Evolutionary conservation across 116 monocot species (phyloP).

Genomic region (Iris pallida): DNA sequence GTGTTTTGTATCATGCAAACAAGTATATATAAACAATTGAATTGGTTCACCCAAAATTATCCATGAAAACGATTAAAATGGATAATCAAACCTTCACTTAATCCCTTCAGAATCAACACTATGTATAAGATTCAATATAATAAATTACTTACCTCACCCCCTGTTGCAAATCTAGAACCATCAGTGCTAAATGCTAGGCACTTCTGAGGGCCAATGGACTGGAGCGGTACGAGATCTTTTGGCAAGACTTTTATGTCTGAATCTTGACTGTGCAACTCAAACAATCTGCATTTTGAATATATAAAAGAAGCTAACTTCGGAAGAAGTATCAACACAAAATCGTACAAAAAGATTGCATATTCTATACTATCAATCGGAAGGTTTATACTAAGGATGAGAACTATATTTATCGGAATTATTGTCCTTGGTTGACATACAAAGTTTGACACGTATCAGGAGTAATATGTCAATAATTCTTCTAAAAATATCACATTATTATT

Average conservation of each 20-base stretch:
- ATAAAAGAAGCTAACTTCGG: background rate
- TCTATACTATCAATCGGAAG: too few relatives aligned
- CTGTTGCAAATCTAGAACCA: slow-evolving; percentile 72
- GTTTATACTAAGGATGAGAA: background rate
- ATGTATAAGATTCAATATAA: background rate
- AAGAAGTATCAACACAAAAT: background rate
- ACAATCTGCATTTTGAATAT: slow-evolving; percentile 42
- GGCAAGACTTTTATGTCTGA: slow-evolving; percentile 30
- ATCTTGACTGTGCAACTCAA: slow-evolving; percentile 52
- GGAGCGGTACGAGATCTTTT: slow-evolving; percentile 47
- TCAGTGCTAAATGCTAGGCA: slow-evolving; percentile 86
- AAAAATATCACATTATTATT: background rate
- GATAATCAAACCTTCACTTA: too few relatives aligned
- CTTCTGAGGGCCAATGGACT: slow-evolving; percentile 65
- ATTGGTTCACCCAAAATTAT: too few relatives aligned
- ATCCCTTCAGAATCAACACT: too few relatives aligned
- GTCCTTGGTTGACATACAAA: background rate
- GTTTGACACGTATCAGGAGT: background rate
- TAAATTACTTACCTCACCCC: slow-evolving; percentile 54
- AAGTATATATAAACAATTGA: too few relatives aligned
- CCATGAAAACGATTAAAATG: too few relatives aligned
- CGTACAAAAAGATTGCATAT: background rate
- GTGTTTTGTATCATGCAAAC: too few relatives aligned
- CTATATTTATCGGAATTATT: background rate
- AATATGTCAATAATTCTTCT: background rate